Conservation (phyloP, 352 stramenopile species). For the Blastocystis sp. region DNA sequence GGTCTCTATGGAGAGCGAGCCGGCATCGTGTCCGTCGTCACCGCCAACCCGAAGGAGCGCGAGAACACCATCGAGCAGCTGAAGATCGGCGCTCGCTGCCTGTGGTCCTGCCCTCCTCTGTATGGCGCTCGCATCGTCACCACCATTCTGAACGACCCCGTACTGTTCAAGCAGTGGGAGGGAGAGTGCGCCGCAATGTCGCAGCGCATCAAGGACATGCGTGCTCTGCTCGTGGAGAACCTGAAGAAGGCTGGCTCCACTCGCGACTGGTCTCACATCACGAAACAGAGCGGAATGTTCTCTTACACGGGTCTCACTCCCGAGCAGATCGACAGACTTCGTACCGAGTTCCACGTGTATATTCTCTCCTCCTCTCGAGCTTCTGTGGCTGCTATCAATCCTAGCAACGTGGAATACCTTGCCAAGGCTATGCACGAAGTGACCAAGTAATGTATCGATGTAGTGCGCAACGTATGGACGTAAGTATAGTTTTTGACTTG, state of each 20-base stretch:
- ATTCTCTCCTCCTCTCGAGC: conserved; percentile 93
- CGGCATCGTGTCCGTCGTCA: conserved; percentile 89
- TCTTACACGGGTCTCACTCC: conserved; percentile 90
- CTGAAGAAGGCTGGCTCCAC: conserved; percentile 72
- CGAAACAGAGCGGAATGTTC: conserved; percentile 97
- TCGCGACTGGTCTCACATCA: conserved; percentile 86
- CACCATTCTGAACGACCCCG: conserved; percentile 85
- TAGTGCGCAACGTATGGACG: not conserved
- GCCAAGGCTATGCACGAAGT: conserved; percentile 81
- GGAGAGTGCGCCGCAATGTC: conserved; percentile 88
- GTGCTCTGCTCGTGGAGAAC: conserved; percentile 69
- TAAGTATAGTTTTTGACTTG: not conserved
- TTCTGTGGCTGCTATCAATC: conserved; percentile 88
- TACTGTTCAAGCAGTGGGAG: conserved; percentile 82
- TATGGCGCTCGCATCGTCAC: conserved; percentile 94
- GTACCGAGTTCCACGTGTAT: conserved; percentile 92
- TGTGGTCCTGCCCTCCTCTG: conserved; percentile 97
- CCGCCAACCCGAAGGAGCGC: conserved; percentile 67
- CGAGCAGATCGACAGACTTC: conserved; percentile 85
- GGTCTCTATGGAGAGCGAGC: conserved; percentile 97
- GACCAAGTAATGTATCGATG: conserved; percentile 57
- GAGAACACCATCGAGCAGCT: conserved; percentile 85
- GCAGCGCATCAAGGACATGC: conserved; percentile 87
- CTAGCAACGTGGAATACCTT: conserved; percentile 88
- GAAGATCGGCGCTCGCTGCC: conserved; percentile 95